Percentiles rank a stretch among this genome's conserved stretches.
Evolutionary conservation across 495 filamentous ascomycete species (phyloP).

Genomic region (Penicillium atrosanguineum): DNA sequence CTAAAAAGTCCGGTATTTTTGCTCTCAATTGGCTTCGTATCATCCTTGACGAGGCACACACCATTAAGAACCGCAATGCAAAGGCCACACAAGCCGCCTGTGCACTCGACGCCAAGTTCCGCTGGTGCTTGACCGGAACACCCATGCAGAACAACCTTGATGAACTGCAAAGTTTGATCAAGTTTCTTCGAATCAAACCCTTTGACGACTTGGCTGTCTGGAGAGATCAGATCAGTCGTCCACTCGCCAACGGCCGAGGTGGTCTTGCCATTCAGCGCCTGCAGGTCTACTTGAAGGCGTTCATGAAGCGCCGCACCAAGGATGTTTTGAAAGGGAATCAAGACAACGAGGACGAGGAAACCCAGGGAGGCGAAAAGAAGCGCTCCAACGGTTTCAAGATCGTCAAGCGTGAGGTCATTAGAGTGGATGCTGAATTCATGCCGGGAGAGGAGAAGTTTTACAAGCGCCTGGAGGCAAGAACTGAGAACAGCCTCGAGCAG

Average conservation of each 20-base stretch:
- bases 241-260: conserved; percentile 81
- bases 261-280: conserved; percentile 85
- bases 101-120: conserved; percentile 74
- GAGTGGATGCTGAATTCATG: conserved; percentile 74
- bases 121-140: conserved; percentile 95
- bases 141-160: conserved; percentile 99
- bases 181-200: conserved; percentile 88
- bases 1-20: conserved; percentile 76
- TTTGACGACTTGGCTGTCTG: conserved; percentile 79
- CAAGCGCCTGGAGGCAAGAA: conserved; percentile 73
- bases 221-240: conserved; percentile 83
- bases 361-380: conserved; percentile 48
- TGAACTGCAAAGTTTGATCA: conserved; percentile 88
- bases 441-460: conserved; percentile 82
- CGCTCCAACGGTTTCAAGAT: conserved; percentile 72
- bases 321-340: conserved; percentile 85
- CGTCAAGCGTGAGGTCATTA: conserved; percentile 81
- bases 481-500: conserved; percentile 77
- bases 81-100: conserved; percentile 89
- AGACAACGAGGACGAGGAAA: conserved; percentile 58
- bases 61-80: conserved; percentile 96
- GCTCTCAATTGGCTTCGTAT: conserved; percentile 92
- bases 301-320: conserved; percentile 97
- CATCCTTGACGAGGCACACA: conserved; percentile 94
- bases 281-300: conserved; percentile 77